Base-by-base conservation (phyloP, 202 grass and related monocot species). In the Zoysia matrella region DNA sequence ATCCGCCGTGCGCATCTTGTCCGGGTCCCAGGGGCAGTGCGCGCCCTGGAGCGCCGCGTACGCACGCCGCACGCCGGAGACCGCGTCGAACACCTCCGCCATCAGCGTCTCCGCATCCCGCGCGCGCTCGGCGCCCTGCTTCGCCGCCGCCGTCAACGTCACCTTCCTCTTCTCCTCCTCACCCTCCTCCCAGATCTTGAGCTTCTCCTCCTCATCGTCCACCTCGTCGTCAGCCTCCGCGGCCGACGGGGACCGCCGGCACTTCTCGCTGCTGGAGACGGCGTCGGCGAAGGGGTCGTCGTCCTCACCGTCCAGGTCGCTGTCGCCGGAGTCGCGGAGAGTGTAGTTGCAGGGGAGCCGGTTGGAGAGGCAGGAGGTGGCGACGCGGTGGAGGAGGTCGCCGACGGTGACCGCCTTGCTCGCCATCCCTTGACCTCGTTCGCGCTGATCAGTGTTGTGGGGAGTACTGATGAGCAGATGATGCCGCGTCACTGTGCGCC, bases 381-480 rank as follows among this genome's bases (percentile, higher is more conserved):
- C 83, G 53, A 95, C 92, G 2, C 95, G 92, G 30, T 98, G 92
- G 84, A 98, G 89, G 66, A 98, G 89, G 89, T 98, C 92, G 87
- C 90, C 86, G 69, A 98, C 85, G 73, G 85, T 88, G 12, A 82
- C 78, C 44, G 85, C 80, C 80, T 88, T 95, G 73, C 73, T 82
- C 82, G 89, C 91, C 89, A 89, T 94, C 54, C 69, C 13, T 52
- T 67, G 46, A 3, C 10, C 45, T 22, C 18, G 30, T 46, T 16
- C 2, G 43, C 5, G 7, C 15, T 44, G 64, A 68, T 79, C 65
- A 30, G 65, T 30, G 50, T 7, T 61, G 16, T 3, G 56, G 2
- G 30, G 30, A 8, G n/a, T 60, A 60, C 56, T 43, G 12, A 36
- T 48, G 57, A 14, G 12, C 11, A 36, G 60, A 52, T 68, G 76